These are phyloP conservation scores for Elsinoe batatas DNA, from an alignment of 2,329 filamentous ascomycete species.

Conservation along the genomic window DNA sequence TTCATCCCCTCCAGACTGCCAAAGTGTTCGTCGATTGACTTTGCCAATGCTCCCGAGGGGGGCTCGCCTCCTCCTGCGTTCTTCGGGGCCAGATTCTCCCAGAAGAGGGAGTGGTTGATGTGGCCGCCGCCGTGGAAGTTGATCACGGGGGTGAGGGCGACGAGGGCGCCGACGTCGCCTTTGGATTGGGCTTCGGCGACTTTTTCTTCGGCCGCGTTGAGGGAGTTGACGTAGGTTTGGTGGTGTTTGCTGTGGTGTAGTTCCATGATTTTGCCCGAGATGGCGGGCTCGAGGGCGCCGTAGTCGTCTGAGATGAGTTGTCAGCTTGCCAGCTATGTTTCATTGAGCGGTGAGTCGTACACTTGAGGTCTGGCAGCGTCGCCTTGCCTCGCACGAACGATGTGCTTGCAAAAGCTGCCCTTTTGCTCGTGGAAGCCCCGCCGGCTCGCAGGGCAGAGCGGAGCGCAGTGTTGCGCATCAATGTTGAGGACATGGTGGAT, in stretches of 20 bases:
- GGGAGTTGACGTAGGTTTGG: conserved; percentile 83
- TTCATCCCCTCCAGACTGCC: conserved; percentile 51
- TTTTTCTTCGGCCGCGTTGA: conserved; percentile 71
- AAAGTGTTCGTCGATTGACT: conserved; percentile 50
- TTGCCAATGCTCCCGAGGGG: conserved; percentile 46
- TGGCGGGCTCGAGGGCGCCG: conserved; percentile 74
- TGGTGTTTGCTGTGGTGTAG: conserved; percentile 92
- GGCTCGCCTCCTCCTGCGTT: conserved; percentile 57
- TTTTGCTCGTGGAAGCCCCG: conserved; percentile 49
- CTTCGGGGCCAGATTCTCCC: conserved; percentile 60
- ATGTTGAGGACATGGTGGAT: conserved; percentile 59
- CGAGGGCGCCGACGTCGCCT: conserved; percentile 45
- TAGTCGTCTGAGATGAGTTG: conserved; percentile 64
- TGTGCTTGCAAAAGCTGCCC: conserved; percentile 58
- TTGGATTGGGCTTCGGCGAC: conserved; percentile 48
- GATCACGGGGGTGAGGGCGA: conserved; percentile 48
- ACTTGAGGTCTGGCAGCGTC: conserved; percentile 79
- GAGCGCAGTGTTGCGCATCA: conserved; percentile 61
- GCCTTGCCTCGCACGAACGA: conserved; percentile 80
- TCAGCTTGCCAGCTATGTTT: neutral
- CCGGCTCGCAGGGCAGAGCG: conserved; percentile 63
- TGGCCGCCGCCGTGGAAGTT: conserved; percentile 60
- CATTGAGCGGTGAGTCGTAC: conserved; percentile 38
- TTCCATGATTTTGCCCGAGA: conserved; percentile 92
- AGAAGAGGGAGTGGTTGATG: conserved; percentile 59